Conservation (phyloP, 2,329 filamentous ascomycete genomes). For the Tolypocladium album region DNA sequence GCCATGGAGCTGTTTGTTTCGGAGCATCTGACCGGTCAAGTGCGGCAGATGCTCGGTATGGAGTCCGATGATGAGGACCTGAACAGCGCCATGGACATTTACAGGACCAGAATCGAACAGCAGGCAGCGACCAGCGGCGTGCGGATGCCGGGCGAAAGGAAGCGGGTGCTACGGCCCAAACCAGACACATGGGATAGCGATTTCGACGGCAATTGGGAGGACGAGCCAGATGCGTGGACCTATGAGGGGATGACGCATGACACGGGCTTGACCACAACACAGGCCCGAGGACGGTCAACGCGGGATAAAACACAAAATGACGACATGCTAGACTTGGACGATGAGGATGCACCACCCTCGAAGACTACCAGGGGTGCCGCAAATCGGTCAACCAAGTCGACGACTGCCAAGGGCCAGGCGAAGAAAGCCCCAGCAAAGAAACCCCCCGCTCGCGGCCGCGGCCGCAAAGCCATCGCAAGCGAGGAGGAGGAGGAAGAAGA, state of each 20-base stretch:
- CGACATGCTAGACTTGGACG: slow-evolving; percentile 17
- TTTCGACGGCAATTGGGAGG: slow-evolving; percentile 75
- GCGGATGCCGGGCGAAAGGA: slow-evolving; percentile 23
- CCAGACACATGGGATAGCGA: slow-evolving; percentile 85
- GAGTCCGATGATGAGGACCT: slow-evolving; percentile 58
- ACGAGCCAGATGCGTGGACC: slow-evolving; percentile 52
- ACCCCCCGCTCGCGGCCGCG: slow-evolving; percentile 28
- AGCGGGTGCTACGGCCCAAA: slow-evolving; percentile 53
- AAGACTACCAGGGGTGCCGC: slow-evolving; percentile 17
- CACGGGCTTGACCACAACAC: slow-evolving; percentile 4
- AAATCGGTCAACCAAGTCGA: slow-evolving; percentile 18
- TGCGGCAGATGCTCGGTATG: slow-evolving; percentile 57
- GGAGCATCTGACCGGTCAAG: slow-evolving; percentile 58
- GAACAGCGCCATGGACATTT: slow-evolving; percentile 61
- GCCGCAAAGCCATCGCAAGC: slow-evolving; percentile 21
- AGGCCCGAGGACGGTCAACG: slow-evolving; percentile 5
- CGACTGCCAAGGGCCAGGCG: slow-evolving; percentile 17
- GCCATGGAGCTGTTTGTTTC: slow-evolving; percentile 76
- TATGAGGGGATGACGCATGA: slow-evolving; percentile 17
- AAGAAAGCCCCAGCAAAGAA: slow-evolving; percentile 35
- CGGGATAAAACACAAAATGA: slow-evolving; percentile 13
- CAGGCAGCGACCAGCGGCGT: slow-evolving; percentile 51
- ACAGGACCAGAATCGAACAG: slow-evolving; percentile 59
- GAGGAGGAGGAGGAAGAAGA: slow-evolving; percentile 30
- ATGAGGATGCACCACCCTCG: slow-evolving; percentile 16